Conservation (phyloP, 2,329 filamentous ascomycete genomes). For the Hirsutella rhossiliensis region DNA sequence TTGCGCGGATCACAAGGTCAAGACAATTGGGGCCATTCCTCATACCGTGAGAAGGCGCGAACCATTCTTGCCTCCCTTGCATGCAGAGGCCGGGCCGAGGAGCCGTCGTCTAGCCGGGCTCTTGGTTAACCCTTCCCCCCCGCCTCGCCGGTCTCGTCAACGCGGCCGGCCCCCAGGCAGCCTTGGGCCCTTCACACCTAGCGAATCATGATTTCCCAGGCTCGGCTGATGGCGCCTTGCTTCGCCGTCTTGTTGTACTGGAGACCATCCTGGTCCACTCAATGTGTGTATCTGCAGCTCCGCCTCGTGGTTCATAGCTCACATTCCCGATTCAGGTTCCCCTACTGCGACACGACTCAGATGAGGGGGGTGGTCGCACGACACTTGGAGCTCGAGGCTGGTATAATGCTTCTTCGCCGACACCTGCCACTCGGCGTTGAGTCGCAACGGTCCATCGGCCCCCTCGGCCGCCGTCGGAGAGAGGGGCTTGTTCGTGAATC, state of each 20-base stretch:
- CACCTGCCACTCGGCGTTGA: slow-evolving; percentile 43
- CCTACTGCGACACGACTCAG: slow-evolving; percentile 50
- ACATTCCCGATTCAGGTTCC: slow-evolving; percentile 49
- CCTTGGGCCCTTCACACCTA: slow-evolving; percentile 14
- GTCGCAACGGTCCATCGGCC: slow-evolving; percentile 46
- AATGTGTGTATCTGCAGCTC: slow-evolving; percentile 46
- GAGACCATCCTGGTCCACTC: slow-evolving; percentile 51
- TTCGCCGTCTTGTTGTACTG: neutral
- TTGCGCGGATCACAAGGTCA: no score
- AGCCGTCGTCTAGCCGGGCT: slow-evolving; percentile 9
- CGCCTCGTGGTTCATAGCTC: slow-evolving; percentile 33
- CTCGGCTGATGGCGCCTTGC: no score
- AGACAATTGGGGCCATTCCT: no score
- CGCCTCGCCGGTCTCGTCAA: slow-evolving; percentile 18
- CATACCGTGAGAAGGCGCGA: no score
- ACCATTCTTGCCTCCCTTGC: no score
- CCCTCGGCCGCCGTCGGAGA: slow-evolving; percentile 40
- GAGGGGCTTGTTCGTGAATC: slow-evolving; percentile 50
- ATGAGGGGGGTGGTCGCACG: slow-evolving; percentile 41
- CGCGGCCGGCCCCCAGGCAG: slow-evolving; percentile 19
- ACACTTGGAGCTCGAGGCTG: slow-evolving; percentile 43
- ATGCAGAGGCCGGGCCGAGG: slow-evolving; percentile 1
- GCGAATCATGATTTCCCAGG: slow-evolving; percentile 21
- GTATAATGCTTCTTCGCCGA: slow-evolving; percentile 32
- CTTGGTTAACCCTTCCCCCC: slow-evolving; percentile 12